These are phyloP conservation scores for Solioccasus polychromus DNA, from an alignment of 768 basidiomycete genomes.

Conservation along the genomic window DNA sequence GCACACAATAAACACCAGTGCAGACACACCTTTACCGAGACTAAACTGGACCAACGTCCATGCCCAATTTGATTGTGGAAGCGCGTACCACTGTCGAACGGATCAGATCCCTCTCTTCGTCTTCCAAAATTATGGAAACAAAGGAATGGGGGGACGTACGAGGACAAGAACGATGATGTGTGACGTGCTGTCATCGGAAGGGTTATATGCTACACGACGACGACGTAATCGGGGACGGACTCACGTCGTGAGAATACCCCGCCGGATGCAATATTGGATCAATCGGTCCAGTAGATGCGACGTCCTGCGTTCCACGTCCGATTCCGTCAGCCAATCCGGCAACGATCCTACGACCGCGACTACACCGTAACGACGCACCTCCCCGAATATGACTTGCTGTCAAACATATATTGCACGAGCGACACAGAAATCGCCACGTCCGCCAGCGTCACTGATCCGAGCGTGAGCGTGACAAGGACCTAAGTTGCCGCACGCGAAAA, in stretches of 20 bases:
- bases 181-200: too few relatives aligned
- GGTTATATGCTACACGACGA: neutral
- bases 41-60: constrained; percentile 15
- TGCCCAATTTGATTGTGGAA: neutral
- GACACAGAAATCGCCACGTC: constrained; percentile 13
- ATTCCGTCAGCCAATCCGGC: too few relatives aligned
- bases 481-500: too few relatives aligned
- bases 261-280: constrained; percentile 11
- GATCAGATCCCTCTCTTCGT: neutral
- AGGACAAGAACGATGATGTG: constrained; percentile 5
- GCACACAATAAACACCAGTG: too few relatives aligned
- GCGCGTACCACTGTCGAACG: constrained; percentile 6
- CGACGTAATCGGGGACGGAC: neutral
- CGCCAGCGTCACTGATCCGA: constrained; percentile 15
- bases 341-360: too few relatives aligned
- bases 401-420: constrained; percentile 9
- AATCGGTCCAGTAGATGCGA: constrained; percentile 5
- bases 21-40: constrained; percentile 11
- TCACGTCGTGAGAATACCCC: constrained; percentile 15
- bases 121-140: too few relatives aligned
- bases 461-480: constrained; percentile 7
- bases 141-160: constrained; percentile 9
- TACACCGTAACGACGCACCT: neutral
- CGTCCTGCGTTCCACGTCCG: too few relatives aligned
- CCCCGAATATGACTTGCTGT: neutral